Evolutionary conservation across 176 grass and related monocot species (phyloP).

Genomic region (Alloteropsis semialata): DNA sequence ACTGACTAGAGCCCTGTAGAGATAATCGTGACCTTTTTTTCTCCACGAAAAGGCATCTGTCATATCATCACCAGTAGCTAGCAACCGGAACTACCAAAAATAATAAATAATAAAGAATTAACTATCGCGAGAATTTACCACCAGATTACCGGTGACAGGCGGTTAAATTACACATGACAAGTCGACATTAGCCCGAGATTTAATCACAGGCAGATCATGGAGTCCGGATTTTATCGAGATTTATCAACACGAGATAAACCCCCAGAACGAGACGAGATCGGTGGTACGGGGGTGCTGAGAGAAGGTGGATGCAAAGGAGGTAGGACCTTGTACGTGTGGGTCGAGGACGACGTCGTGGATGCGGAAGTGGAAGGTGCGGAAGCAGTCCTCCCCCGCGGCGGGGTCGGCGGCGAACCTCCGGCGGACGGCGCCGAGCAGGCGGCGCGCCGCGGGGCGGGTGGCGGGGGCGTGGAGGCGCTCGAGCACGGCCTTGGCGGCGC

Average conservation of each 20-base stretch:
- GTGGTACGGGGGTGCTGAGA: not conserved
- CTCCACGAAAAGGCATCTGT: not conserved
- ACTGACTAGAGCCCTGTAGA: not conserved
- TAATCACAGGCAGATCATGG: not conserved
- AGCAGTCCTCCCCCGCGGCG: conserved; percentile 52
- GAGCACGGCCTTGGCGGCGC: conserved; percentile 66
- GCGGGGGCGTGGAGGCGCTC: conserved; percentile 55
- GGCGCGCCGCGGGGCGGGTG: conserved; percentile 65
- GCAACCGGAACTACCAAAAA: not conserved
- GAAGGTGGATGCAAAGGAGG: not conserved
- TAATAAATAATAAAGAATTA: not conserved
- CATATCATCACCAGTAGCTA: not conserved
- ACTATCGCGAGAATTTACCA: not conserved
- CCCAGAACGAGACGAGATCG: not conserved
- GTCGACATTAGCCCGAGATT: not conserved
- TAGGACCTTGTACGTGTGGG: conserved; percentile 57
- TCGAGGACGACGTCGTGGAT: conserved; percentile 78
- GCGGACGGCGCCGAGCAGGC: conserved; percentile 68
- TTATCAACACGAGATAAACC: not conserved
- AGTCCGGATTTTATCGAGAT: not conserved
- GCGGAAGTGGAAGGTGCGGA: conserved; percentile 83
- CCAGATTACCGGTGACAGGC: not conserved
- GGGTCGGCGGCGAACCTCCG: conserved; percentile 55
- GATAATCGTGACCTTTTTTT: not conserved
- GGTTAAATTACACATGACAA: not conserved